Conservation (phyloP, 2,329 filamentous ascomycete species). For the Alternaria infectoria region DNA sequence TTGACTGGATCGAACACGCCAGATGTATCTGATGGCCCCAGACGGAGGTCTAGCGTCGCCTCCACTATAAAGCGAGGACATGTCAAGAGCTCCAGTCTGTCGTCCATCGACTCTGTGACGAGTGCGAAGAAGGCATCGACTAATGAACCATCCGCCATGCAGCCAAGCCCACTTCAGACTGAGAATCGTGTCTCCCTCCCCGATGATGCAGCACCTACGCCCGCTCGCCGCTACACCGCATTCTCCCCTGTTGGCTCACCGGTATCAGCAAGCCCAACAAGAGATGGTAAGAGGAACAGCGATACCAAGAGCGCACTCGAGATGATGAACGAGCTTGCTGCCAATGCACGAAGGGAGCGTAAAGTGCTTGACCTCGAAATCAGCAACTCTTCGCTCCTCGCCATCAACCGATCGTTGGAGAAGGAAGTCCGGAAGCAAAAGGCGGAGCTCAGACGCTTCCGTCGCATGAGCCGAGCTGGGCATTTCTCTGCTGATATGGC, state of each 20-base stretch:
- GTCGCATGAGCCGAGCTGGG: constrained; percentile 83
- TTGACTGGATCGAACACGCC: constrained; percentile 33
- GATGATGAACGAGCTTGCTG: constrained; percentile 75
- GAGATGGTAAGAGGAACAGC: constrained; percentile 60
- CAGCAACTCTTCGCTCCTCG: constrained; percentile 90
- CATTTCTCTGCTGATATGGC: constrained; percentile 68
- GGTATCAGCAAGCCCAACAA: constrained; percentile 63
- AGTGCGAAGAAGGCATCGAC: constrained; percentile 35
- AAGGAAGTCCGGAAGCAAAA: constrained; percentile 90
- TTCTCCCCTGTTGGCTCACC: constrained; percentile 38
- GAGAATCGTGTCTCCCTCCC: constrained; percentile 37
- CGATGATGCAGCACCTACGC: constrained; percentile 35
- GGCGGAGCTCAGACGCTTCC: constrained; percentile 82
- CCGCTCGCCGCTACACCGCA: constrained; percentile 27
- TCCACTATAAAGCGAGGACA: constrained; percentile 40
- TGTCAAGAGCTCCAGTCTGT: constrained; percentile 51
- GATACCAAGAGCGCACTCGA: constrained; percentile 58
- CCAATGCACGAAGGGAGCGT: constrained; percentile 87
- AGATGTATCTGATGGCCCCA: constrained; percentile 31
- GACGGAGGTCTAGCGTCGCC: constrained; percentile 43
- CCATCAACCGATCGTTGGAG: constrained; percentile 93
- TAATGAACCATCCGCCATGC: constrained; percentile 29
- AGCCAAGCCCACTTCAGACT: constrained; percentile 43
- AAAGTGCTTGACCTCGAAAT: constrained; percentile 98
- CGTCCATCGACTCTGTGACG: constrained; percentile 54